Evolutionary conservation across 2,329 filamentous ascomycete species (phyloP).

Genomic region (Aspergillus sp.): DNA sequence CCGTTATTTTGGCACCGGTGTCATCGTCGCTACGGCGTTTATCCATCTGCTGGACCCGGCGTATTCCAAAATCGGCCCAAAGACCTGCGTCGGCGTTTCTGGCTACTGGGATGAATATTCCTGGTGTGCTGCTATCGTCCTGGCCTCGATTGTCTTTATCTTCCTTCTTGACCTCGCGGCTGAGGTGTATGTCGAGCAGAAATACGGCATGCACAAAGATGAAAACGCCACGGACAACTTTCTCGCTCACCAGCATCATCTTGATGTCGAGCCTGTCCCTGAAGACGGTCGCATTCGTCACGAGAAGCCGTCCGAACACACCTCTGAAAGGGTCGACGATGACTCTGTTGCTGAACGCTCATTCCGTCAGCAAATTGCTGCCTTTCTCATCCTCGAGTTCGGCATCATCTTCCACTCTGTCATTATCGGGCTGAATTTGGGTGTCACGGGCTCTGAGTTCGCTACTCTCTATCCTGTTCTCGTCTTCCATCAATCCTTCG

Average conservation of each 20-base stretch:
- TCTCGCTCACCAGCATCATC: too few species aligned
- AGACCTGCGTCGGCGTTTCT: constrained; percentile 51
- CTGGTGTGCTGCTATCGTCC: constrained; percentile 50
- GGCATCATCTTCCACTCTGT: constrained; percentile 62
- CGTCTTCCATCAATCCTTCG: constrained; percentile 61
- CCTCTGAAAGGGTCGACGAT: neutral
- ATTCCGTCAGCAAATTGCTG: constrained; percentile 35
- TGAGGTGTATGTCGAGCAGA: constrained; percentile 48
- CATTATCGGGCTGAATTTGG: constrained; percentile 60
- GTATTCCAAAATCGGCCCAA: constrained; percentile 40
- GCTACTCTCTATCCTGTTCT: constrained; percentile 55
- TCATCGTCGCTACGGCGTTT: constrained; percentile 45
- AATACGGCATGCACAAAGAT: constrained; percentile 36
- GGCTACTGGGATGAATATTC: constrained; percentile 48
- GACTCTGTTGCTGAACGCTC: constrained; percentile 19
- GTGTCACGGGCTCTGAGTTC: constrained; percentile 55
- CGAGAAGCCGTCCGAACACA: too few species aligned
- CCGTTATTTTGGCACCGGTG: constrained; percentile 44
- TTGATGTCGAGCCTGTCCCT: too few species aligned
- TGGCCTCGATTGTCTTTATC: constrained; percentile 45
- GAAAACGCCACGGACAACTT: neutral
- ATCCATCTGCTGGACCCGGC: constrained; percentile 46
- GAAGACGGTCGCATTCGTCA: too few species aligned
- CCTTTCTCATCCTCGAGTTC: constrained; percentile 49
- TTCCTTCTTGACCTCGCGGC: constrained; percentile 50